Evolutionary conservation across 2,329 filamentous ascomycete species (phyloP).

Genomic region (Nemania sp.): DNA sequence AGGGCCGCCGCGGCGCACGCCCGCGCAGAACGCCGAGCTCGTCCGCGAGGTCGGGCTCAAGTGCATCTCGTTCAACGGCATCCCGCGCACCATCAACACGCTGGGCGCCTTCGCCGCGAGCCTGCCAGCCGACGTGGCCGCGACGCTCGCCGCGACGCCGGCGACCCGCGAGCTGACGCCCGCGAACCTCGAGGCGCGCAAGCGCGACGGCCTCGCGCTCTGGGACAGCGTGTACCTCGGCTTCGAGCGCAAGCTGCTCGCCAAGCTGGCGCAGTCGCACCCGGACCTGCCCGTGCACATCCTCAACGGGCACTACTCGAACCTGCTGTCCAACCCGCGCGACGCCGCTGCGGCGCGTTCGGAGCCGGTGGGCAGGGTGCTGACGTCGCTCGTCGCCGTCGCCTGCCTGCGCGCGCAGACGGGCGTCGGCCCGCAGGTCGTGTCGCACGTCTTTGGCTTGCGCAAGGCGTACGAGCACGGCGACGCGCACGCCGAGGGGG

Average conservation of each 20-base stretch:
- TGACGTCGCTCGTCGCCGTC: conserved; percentile 75
- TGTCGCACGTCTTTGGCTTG: conserved; percentile 80
- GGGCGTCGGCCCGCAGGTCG: conserved; percentile 80
- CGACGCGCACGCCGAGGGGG: conserved; percentile 51
- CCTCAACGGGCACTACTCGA: conserved; percentile 73
- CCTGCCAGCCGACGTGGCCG: conserved; percentile 61
- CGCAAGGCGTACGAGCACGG: conserved; percentile 76
- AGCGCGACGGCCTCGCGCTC: conserved; percentile 63
- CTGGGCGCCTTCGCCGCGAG: conserved; percentile 71
- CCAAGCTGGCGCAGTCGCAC: conserved; percentile 74
- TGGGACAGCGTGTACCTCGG: conserved; percentile 81
- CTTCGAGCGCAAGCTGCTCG: conserved; percentile 71
- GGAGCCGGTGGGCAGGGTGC: conserved; percentile 65
- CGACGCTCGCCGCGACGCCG: conserved; percentile 58
- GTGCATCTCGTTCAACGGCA: conserved; percentile 80
- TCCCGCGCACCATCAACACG: conserved; percentile 82
- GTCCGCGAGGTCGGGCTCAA: conserved; percentile 78
- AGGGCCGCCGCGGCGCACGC: conserved; percentile 25
- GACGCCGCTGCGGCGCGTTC: conserved; percentile 43
- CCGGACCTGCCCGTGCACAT: conserved; percentile 84
- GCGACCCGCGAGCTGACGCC: conserved; percentile 60
- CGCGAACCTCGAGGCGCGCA: conserved; percentile 58
- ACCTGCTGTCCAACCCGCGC: conserved; percentile 71
- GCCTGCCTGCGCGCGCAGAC: conserved; percentile 77
- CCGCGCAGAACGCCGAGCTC: conserved; percentile 64